These are phyloP conservation scores for Apiotrichum domesticum DNA, from an alignment of 1,284 basidiomycete species.

Conservation along the genomic window DNA sequence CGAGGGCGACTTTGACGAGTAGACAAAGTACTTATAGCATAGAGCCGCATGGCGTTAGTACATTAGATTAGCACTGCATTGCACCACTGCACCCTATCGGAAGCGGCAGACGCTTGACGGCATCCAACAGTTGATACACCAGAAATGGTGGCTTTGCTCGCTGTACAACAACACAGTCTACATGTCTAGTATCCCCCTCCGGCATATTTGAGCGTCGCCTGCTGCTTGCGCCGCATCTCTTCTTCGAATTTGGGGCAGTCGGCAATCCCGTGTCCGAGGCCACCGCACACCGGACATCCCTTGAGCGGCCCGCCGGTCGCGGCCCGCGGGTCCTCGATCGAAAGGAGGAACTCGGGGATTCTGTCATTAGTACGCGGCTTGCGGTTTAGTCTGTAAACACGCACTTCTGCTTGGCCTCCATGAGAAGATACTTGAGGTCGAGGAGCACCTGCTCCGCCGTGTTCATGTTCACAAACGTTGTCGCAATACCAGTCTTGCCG, in stretches of 20 bases:
- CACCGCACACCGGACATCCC: conserved; percentile 95
- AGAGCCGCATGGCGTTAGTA: not conserved
- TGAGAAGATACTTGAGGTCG: conserved; percentile 92
- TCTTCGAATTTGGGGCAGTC: conserved; percentile 98
- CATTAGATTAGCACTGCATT: not conserved
- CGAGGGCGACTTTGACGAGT: conserved; percentile 44
- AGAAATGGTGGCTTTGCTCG: too few species aligned
- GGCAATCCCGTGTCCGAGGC: conserved; percentile 84
- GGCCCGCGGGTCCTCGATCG: conserved; percentile 85
- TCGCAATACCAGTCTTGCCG: conserved; percentile 98
- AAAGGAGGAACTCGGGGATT: conserved; percentile 89
- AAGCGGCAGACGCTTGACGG: too few species aligned
- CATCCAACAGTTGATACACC: not conserved
- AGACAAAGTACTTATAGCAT: not conserved
- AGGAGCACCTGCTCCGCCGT: conserved; percentile 91
- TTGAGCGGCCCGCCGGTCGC: conserved; percentile 67
- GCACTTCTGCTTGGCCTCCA: conserved; percentile 95
- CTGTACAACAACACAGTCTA: not conserved
- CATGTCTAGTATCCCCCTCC: conserved; percentile 55
- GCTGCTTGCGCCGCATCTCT: conserved; percentile 63
- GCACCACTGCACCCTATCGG: not conserved
- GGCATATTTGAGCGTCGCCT: conserved; percentile 49
- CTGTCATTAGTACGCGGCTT: conserved; percentile 47
- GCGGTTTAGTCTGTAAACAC: not conserved
- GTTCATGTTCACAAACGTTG: conserved; percentile 98